These are phyloP conservation scores for Rhazya stricta DNA, from an alignment of 257 asterid species.

Conservation along the genomic window DNA sequence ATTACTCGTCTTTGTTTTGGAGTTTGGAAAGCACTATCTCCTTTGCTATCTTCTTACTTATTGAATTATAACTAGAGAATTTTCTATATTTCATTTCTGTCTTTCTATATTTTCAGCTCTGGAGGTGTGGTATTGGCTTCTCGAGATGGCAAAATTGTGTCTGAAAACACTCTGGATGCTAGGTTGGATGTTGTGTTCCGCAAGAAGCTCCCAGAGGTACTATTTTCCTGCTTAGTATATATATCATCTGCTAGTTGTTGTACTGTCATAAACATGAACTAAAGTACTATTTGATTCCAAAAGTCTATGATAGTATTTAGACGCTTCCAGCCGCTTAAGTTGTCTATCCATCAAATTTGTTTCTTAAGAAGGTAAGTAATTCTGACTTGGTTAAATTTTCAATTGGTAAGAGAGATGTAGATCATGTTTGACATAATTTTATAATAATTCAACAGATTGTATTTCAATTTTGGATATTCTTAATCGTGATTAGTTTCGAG, in stretches of 20 bases:
- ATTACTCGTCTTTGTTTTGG: neutral
- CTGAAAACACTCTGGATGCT: conserved; percentile 87
- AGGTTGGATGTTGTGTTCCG: conserved; percentile 85
- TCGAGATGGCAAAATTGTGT: conserved; percentile 94
- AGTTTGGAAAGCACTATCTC: neutral
- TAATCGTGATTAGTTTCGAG: neutral
- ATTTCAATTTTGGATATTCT: neutral
- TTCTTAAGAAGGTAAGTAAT: neutral
- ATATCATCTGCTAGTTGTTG: neutral
- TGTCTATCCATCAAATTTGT: neutral
- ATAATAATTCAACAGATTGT: neutral
- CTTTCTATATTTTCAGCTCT: conserved; percentile 41
- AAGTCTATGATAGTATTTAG: neutral
- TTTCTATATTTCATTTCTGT: conserved; percentile 6
- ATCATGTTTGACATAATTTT: neutral
- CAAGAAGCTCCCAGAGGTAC: conserved; percentile 87
- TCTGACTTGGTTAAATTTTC: neutral
- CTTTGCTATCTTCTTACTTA: neutral
- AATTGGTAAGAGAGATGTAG: neutral
- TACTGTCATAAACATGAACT: neutral
- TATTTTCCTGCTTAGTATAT: conserved; percentile 1
- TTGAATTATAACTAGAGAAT: neutral
- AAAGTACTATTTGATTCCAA: neutral
- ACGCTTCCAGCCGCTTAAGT: neutral
- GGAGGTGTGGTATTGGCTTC: conserved; percentile 98